Percentiles rank a stretch among this genome's conserved stretches.
These are phyloP conservation scores for Rehmannia glutinosa DNA, from an alignment of 257 asterid genomes.

Conservation along the genomic window DNA sequence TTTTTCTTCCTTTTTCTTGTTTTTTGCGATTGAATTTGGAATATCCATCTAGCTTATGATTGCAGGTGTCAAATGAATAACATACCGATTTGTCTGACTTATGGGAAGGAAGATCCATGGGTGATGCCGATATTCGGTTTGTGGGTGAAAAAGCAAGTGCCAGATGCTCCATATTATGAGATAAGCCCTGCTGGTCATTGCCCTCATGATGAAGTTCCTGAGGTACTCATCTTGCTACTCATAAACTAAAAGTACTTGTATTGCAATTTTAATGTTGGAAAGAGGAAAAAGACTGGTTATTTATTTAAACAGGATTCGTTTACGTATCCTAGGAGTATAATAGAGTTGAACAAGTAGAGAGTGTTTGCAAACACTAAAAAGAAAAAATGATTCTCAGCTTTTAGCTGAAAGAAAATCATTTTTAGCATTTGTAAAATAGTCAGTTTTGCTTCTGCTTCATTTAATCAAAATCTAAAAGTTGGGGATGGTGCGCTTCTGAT, in stretches of 20 bases:
- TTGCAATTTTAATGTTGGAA: neutral
- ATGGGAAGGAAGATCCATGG: slow-evolving; percentile 98
- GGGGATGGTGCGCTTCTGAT: too few species aligned
- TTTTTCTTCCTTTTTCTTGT: too few species aligned
- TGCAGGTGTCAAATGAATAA: slow-evolving; percentile 63
- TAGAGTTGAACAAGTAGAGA: too few species aligned
- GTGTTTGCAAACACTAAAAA: too few species aligned
- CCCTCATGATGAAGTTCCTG: slow-evolving; percentile 99
- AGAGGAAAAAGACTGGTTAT: neutral
- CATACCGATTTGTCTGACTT: slow-evolving; percentile 68
- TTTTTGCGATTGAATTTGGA: neutral
- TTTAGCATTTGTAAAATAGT: too few species aligned
- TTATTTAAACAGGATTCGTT: neutral
- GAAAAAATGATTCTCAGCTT: too few species aligned
- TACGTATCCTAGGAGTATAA: too few species aligned
- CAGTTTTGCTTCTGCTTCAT: too few species aligned
- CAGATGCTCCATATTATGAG: slow-evolving; percentile 81
- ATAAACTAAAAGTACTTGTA: neutral
- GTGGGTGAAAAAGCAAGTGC: slow-evolving; percentile 60
- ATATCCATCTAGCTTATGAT: neutral
- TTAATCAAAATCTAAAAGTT: too few species aligned
- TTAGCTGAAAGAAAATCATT: too few species aligned
- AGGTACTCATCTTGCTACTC: slow-evolving; percentile 42
- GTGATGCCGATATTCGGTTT: slow-evolving; percentile 80
- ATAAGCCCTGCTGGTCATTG: slow-evolving; percentile 98